These are phyloP conservation scores for Neonothopanus nambi DNA, from an alignment of 1,284 basidiomycete species.

Conservation along the genomic window DNA sequence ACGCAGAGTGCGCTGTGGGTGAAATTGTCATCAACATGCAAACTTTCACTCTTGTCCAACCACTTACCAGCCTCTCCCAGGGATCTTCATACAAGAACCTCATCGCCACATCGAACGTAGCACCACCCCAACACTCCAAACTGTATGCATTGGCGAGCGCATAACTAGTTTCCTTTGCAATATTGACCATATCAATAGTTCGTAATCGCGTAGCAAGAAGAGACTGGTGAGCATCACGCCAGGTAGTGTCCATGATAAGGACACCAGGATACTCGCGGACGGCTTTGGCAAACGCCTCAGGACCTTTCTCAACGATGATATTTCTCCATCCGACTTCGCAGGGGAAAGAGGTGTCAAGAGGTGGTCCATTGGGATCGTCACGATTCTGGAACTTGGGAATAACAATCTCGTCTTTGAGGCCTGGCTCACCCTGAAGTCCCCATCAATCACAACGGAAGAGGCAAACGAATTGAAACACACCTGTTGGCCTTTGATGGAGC, in stretches of 20 bases:
- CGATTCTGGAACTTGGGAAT: conserved; percentile 83
- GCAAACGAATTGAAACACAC: conserved; percentile 32
- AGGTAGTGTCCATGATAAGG: conserved; percentile 98
- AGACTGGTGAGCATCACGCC: conserved; percentile 99
- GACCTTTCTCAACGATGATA: conserved; percentile 97
- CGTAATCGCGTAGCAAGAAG: conserved; percentile 95
- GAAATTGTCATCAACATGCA: conserved; percentile 6
- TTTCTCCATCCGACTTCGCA: conserved; percentile 96
- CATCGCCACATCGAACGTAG: conserved; percentile 99
- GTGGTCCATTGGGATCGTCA: conserved; percentile 72
- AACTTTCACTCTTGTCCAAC: conserved; percentile 12
- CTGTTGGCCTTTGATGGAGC: conserved; percentile 90
- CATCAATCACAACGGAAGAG: background rate
- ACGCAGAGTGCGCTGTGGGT: conserved; percentile 77
- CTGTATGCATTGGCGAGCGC: conserved; percentile 96
- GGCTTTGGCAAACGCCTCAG: conserved; percentile 98
- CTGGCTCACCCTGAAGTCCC: conserved; percentile 80
- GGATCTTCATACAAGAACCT: conserved; percentile 99
- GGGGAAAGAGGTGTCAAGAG: conserved; percentile 81
- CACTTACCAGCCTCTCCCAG: conserved; percentile 90
- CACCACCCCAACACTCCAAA: conserved; percentile 99
- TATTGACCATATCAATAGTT: conserved; percentile 98
- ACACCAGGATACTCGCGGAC: conserved; percentile 95
- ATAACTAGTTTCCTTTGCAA: conserved; percentile 96
- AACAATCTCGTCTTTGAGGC: conserved; percentile 87